Base-by-base conservation (phyloP, 208 protist genomes). In the Trypanosoma scelopori region DNA sequence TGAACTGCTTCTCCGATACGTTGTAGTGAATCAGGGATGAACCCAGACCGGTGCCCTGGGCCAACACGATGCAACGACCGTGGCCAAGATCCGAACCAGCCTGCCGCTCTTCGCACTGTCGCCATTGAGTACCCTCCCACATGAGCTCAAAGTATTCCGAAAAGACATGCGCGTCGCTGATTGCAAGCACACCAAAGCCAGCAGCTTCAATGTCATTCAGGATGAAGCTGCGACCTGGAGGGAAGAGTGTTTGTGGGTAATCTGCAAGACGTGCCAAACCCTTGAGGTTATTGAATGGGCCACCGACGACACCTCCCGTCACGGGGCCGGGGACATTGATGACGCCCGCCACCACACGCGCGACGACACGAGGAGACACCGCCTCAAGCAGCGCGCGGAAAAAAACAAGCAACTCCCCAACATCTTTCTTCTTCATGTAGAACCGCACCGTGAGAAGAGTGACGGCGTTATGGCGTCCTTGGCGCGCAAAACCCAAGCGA, bases 221-320 rank as follows among this genome's bases (percentile, higher is more conserved):
- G 4, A 92, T 63, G n/a, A 58, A 53, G 45, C 71, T 80, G 43
- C 78, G 78, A 42, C 78, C 75, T n/a, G 22, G 50, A 0, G 85
- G 85, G 42, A 88, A 92, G 16, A 92, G 71, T 25, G 73, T 62
- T 1, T 7, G 25, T 9, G 85, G 85, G 74, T 79, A 89, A 27
- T 86, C 77, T 5, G 35, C 58, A 22, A 92, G 30, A 27, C 67
- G 55, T 3, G 73, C 77, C 37, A 81, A 55, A 41, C 85, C 85
- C 56, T 84, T 87, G 22, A 89, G 63, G 43, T 86, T 85, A 70
- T 84, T 89, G 65, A 92, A 89, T 1, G 85, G 85, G 0, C 85
- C 85, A 13, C 64, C 85, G 3, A 83, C 57, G 35, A 50, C 48
- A 23, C 77, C 79, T 48, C 73, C 77, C 18, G 57, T 80, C 18